Conservation (phyloP, 768 basidiomycete genomes). For the Galerina marginata region DNA sequence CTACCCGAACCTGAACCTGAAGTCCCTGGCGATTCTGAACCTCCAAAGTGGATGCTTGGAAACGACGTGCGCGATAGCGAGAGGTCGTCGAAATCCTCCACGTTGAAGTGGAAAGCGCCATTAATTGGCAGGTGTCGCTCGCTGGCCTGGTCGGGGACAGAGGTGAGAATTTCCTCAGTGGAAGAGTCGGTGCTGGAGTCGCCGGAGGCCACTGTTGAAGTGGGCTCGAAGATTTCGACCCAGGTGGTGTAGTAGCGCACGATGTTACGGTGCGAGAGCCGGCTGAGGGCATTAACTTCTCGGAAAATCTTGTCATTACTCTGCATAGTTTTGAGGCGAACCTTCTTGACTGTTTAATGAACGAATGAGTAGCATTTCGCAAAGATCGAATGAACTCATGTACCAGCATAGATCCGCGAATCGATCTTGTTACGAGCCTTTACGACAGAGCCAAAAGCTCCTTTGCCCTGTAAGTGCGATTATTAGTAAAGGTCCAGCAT, state of each 20-base stretch:
- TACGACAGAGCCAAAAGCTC: slow-evolving; percentile 93
- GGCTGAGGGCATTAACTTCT: slow-evolving; percentile 88
- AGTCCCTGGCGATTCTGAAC: slow-evolving; percentile 46
- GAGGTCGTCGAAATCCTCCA: slow-evolving; percentile 66
- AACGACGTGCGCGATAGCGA: slow-evolving; percentile 68
- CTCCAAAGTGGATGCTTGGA: slow-evolving; percentile 84
- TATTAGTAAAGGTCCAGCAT: not conserved
- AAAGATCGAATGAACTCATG: slow-evolving; percentile 21
- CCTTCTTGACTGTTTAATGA: slow-evolving; percentile 75
- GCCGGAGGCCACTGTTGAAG: slow-evolving; percentile 51
- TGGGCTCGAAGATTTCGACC: slow-evolving; percentile 74
- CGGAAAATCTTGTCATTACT: slow-evolving; percentile 89
- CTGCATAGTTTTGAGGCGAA: slow-evolving; percentile 77
- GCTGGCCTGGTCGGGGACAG: slow-evolving; percentile 43
- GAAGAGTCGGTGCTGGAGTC: slow-evolving; percentile 50
- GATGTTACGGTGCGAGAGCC: slow-evolving; percentile 87
- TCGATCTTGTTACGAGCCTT: slow-evolving; percentile 93
- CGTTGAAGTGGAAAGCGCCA: slow-evolving; percentile 67
- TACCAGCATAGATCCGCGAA: slow-evolving; percentile 80
- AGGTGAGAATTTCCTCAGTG: slow-evolving; percentile 42
- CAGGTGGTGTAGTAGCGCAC: slow-evolving; percentile 93
- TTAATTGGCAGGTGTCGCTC: slow-evolving; percentile 45
- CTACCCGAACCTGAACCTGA: slow-evolving; percentile 30
- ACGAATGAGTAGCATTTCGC: not conserved
- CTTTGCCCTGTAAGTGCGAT: slow-evolving; percentile 65